phyloP scores from a whole-genome alignment of 768 basidiomycete genomes.

The Pleurotus cornucopiae region DNA sequence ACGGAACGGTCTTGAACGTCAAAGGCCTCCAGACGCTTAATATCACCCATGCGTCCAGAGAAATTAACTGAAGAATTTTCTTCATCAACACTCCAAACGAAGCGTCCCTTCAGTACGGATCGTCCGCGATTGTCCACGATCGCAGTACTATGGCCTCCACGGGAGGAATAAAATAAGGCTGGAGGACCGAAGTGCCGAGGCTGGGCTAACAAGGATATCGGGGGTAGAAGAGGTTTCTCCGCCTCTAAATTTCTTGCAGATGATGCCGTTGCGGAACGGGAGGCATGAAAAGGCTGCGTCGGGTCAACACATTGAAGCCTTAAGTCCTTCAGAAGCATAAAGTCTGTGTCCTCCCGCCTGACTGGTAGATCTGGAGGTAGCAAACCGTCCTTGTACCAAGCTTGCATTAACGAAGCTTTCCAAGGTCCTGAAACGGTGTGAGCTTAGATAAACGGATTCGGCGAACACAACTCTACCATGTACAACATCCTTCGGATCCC shows the following conservation, averaged over 20 bases:
- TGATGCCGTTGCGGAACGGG: conserved; percentile 31
- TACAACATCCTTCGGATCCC: conserved; percentile 75
- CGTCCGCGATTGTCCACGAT: conserved; percentile 85
- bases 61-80: conserved; percentile 36
- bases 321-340: conserved; percentile 67
- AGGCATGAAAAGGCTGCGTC: conserved; percentile 67
- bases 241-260: conserved; percentile 14
- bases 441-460: neutral
- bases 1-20: conserved; percentile 73
- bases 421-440: conserved; percentile 59
- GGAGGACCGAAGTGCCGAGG: conserved; percentile 84
- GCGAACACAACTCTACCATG: conserved; percentile 51
- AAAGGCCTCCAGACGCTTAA: conserved; percentile 80
- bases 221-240: conserved; percentile 60
- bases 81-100: conserved; percentile 75
- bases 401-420: conserved; percentile 85
- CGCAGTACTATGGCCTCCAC: conserved; percentile 86
- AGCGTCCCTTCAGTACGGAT: conserved; percentile 77
- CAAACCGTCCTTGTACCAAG: conserved; percentile 83
- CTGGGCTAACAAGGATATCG: conserved; percentile 75
- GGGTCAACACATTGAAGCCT: conserved; percentile 78
- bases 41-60: conserved; percentile 64
- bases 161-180: conserved; percentile 80
- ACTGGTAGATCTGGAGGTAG: conserved; percentile 82
- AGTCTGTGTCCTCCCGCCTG: conserved; percentile 64